Base-by-base conservation (phyloP, 2,329 filamentous ascomycete genomes). In the Knufia fluminis region DNA sequence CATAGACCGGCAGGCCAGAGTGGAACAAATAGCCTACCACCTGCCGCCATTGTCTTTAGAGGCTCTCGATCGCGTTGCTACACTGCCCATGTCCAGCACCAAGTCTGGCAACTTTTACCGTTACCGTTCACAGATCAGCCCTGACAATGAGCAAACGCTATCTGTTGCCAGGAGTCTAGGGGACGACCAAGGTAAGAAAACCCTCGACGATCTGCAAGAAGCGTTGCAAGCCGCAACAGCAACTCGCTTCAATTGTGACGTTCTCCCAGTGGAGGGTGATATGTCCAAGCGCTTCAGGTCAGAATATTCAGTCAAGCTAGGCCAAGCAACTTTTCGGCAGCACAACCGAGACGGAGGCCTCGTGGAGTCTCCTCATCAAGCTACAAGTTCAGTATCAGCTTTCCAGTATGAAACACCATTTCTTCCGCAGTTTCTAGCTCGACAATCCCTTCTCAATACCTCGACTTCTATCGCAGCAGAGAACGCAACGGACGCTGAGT, bases 401-500 rank as follows among this genome's bases (percentile, higher is more conserved):
- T 43, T 43, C 40, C n/a, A 14, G 14, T n/a, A 3, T 14, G 4
- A 10, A 16, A 16, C 28, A 43, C 40, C 40, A 26, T 22, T 43
- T 16, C 22, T 43, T n/a, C 40, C 40, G 22, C 40, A 43, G n/a
- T 43, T 43, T 28, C 22, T 43, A 14, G 40, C 19, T 3, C 40
- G 28, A 10, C 22, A 8, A 9, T 8, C 22, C 14, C 4, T 22
- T 6, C 28, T 20, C 3, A n/a, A 19, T 12, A 28, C n/a, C 8
- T 9, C 22, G 14, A 24, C 22, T n/a, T 16, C 20, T 7, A 24
- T 6, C 24, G 20, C 22, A 43, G 19, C 6, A 19, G n/a, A 9
- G 8, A 9, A 9, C 40, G 4, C 24, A 10, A 43, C 12, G 19
- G 7, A 6, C 4, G 6, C 33, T 36, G n/a, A n/a, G n/a, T 36